These are phyloP conservation scores for Geotrichum macrosporum DNA, from an alignment of 1,139 yeast genomes.

Conservation along the genomic window DNA sequence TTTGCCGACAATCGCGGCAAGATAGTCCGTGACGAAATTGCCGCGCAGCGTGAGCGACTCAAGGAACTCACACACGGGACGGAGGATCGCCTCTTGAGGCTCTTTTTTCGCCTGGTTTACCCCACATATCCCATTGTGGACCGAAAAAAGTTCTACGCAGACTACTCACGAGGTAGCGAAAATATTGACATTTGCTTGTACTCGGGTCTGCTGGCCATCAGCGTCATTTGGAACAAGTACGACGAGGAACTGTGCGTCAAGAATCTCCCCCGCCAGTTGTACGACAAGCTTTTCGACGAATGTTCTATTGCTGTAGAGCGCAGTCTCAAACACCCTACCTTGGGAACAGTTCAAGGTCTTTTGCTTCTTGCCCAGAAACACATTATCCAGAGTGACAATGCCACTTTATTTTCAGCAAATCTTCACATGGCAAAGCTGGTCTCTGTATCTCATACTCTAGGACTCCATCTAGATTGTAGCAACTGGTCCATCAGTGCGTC, in stretches of 20 bases:
- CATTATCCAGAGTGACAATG: constrained; percentile 35
- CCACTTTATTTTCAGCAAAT: constrained; percentile 34
- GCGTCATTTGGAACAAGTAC: constrained; percentile 41
- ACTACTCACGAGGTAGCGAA: constrained; percentile 33
- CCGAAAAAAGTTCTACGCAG: constrained; percentile 34
- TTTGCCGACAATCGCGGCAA: constrained; percentile 27
- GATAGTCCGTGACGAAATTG: constrained; percentile 23
- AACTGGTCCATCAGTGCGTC: constrained; percentile 36
- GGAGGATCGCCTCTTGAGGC: constrained; percentile 36
- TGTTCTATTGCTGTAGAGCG: constrained; percentile 36
- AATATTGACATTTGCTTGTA: constrained; percentile 36
- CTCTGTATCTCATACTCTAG: constrained; percentile 36
- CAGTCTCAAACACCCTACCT: constrained; percentile 39
- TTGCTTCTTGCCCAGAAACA: constrained; percentile 38
- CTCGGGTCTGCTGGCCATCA: constrained; percentile 38
- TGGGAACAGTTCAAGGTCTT: constrained; percentile 45
- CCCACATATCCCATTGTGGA: constrained; percentile 40
- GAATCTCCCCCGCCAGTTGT: constrained; percentile 34
- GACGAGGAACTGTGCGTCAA: constrained; percentile 36
- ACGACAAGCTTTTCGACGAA: constrained; percentile 33
- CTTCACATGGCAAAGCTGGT: constrained; percentile 35
- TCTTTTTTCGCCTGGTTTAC: constrained; percentile 37
- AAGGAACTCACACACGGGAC: constrained; percentile 28
- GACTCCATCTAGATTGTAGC: constrained; percentile 38
- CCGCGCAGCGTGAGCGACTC: constrained; percentile 28